Evolutionary conservation across 192 early-diverging fungal genomes (phyloP), one percentile per base, ranked within the genome.

Genomic region (Nowakowskiella sp.): DNA sequence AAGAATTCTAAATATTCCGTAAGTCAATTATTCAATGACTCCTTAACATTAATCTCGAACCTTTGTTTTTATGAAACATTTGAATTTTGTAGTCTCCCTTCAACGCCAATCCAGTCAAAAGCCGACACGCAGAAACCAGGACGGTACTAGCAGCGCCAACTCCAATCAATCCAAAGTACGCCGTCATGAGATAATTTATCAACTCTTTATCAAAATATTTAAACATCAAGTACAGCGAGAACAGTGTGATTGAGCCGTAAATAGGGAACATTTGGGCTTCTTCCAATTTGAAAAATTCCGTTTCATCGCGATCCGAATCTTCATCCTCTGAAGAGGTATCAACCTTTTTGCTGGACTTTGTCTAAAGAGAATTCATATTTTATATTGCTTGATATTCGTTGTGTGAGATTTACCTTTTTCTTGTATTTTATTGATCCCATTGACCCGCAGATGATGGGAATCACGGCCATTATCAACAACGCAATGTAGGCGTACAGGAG

Each of bases 261-360:
- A 97, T 54, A 2, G 94, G 94, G 60, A 95, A 92, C 87, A 84
- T 81, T 54, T 90, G 87, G 22, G 94, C 94, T 60, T 97, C 94
- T 52, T 85, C 76, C 1, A 89, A 58, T 6, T 85, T 79, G 54
- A 97, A 84, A 42, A 82, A 82, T 51, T 97, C 94, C 27, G 53
- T 50, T 43, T 74, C 80, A n/a, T n/a, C n/a, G n/a, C n/a, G n/a
- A 8, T 86, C 82, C 10, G 83, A 80, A 6, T 72, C 72, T 25
- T 78, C 76, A 21, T 81, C 80, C 48, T 81, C 74, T 31, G 79
- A 82, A n/a, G 73, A 75, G 48, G 85, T 81, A 0, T 81, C 79
- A 51, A 80, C 49, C 39, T 44, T 55, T 28, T 44, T 65, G 9
- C 16, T n/a, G 53, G 42, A 1, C 16, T 24, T 39, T 21, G 2